Evolutionary conservation across 2,329 filamentous ascomycete species (phyloP), one percentile per base, ranked within the genome.

Genomic region (Diplodia seriata): DNA sequence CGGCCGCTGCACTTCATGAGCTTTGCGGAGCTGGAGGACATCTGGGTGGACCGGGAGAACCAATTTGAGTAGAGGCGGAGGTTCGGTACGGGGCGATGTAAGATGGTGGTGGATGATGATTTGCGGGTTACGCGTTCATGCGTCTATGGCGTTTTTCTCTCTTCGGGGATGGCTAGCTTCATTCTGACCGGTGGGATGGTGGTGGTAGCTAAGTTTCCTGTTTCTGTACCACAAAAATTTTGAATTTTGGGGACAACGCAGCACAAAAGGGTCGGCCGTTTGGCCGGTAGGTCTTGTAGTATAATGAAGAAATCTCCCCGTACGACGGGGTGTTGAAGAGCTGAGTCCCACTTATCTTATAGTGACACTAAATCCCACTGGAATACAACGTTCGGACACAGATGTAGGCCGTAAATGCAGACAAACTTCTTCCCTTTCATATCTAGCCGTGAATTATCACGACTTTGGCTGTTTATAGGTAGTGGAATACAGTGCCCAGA

Each of bases 11-110:
- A 99, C 82, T 99, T 99, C 86, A 91, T 94, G 78, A 97, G 93
- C 80, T 99, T 99, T 81, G 93, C 94, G 0, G 94, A 99, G 83
- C 81, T 99, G 77, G 95, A 99, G 82, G 94, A 99, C 80, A 91
- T 97, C 51, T 97, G 94, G 88, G 94, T 97, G 56, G 95, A 99
- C 79, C 86, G 93, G 74, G 88, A 88, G 71, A 94, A 99, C 82
- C 94, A 94, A 78, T 97, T 99, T 83, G 94, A 93, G 74, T 98
- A 38, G 11, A n/a, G n/a, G 15, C 11, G 36, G 36, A 12, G 36
- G 36, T 38, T 38, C 9, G 36, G 36, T 38, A 11, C 1, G 1
- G 9, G 3, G 20, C 29, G 20, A 47, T 51, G 47, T 54, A 14
- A 20, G 33, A 53, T 23, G 33, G 38, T 11, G 49, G 20, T 23